Conservation (phyloP, 805 yeast genomes). For the Lipomyces starkeyi region DNA sequence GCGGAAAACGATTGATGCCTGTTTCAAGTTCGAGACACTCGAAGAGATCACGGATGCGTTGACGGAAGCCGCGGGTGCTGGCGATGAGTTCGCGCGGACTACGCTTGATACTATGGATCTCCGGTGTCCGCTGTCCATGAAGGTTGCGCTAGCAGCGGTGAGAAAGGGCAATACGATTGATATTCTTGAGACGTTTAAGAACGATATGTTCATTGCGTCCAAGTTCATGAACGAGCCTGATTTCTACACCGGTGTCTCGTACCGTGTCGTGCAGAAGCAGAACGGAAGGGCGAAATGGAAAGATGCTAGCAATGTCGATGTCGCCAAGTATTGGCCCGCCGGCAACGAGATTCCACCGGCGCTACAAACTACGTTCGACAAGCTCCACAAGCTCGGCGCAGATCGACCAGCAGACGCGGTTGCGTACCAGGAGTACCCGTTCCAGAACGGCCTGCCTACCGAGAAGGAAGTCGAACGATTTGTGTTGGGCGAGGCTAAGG, state of each 20-base stretch:
- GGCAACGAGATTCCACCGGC: background rate
- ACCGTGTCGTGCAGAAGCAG: constrained; percentile 59
- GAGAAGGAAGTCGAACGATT: constrained; percentile 67
- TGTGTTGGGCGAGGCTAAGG: constrained; percentile 71
- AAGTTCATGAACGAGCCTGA: constrained; percentile 71
- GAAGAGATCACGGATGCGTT: constrained; percentile 64
- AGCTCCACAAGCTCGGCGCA: constrained; percentile 13
- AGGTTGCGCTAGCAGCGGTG: constrained; percentile 71
- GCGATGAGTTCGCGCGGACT: constrained; percentile 68
- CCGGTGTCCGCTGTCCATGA: constrained; percentile 81
- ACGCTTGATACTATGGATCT: constrained; percentile 61
- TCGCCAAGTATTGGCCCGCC: constrained; percentile 7
- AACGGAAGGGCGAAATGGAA: constrained; percentile 58
- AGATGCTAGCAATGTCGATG: constrained; percentile 20
- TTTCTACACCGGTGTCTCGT: constrained; percentile 62
- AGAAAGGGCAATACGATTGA: constrained; percentile 63
- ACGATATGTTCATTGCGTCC: constrained; percentile 78
- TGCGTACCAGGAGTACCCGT: constrained; percentile 60
- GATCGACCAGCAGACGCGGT: constrained; percentile 41
- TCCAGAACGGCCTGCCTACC: constrained; percentile 79
- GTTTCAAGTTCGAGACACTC: constrained; percentile 60
- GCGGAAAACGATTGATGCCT: constrained; percentile 67
- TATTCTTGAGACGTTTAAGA: constrained; percentile 68
- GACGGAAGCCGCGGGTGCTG: constrained; percentile 48
- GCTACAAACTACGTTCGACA: background rate